Evolutionary conservation across 2,329 filamentous ascomycete genomes (phyloP).

Genomic region (Calonectria crousiana): DNA sequence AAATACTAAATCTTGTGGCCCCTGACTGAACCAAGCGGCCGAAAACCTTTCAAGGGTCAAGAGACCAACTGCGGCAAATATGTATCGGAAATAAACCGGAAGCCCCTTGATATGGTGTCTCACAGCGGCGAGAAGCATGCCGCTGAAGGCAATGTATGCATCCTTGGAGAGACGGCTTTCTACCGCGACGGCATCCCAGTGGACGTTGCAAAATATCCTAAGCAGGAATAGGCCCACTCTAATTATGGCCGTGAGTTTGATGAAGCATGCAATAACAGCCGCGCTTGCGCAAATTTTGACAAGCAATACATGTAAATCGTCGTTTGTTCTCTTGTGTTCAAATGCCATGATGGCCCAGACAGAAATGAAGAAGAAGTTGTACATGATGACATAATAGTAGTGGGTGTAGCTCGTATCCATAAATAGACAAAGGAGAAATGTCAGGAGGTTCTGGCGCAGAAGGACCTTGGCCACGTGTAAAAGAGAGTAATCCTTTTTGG

Average conservation of each 20-base stretch:
- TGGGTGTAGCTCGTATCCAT: slow-evolving; percentile 64
- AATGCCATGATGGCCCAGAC: slow-evolving; percentile 64
- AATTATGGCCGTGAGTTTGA: slow-evolving; percentile 33
- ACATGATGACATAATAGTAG: slow-evolving; percentile 70
- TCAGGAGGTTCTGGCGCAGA: slow-evolving; percentile 67
- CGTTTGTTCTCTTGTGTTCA: slow-evolving; percentile 54
- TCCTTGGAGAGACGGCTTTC: slow-evolving; percentile 64
- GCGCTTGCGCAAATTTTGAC: slow-evolving; percentile 58
- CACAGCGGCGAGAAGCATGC: slow-evolving; percentile 58
- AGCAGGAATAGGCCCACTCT: slow-evolving; percentile 46
- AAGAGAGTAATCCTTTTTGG: slow-evolving; percentile 67
- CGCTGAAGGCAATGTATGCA: slow-evolving; percentile 68
- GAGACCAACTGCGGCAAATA: slow-evolving; percentile 64
- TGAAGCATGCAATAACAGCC: slow-evolving; percentile 54
- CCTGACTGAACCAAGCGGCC: slow-evolving; percentile 31
- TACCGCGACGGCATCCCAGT: slow-evolving; percentile 62
- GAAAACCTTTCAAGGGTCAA: slow-evolving; percentile 55
- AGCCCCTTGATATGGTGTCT: slow-evolving; percentile 37
- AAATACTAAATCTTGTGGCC: slow-evolving; percentile 65
- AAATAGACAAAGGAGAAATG: slow-evolving; percentile 63
- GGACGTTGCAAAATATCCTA: slow-evolving; percentile 51
- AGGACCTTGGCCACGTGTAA: slow-evolving; percentile 64
- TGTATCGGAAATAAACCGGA: slow-evolving; percentile 50
- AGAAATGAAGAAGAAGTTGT: slow-evolving; percentile 72
- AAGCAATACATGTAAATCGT: slow-evolving; percentile 56